A percentile compares a stretch with the other conserved stretches of the same genome.
phyloP scores from a whole-genome alignment of 345 rosid genomes.

The Orychophragmus violaceus region DNA sequence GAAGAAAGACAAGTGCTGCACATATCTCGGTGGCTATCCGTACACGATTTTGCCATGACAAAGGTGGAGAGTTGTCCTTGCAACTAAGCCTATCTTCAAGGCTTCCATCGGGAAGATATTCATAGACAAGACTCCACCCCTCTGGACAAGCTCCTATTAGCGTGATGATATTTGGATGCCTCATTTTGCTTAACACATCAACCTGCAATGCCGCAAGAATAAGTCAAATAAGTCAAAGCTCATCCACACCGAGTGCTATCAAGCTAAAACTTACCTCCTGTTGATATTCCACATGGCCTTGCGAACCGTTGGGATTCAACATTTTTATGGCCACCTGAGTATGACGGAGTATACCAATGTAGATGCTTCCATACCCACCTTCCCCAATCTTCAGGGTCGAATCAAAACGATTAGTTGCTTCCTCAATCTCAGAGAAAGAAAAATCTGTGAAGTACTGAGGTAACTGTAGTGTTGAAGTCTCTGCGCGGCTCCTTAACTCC shows the following conservation, averaged over 20 bases:
- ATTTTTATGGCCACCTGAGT: slow-evolving; percentile 72
- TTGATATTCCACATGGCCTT: slow-evolving; percentile 80
- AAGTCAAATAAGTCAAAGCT: slow-evolving; percentile 18
- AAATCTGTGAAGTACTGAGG: slow-evolving; percentile 62
- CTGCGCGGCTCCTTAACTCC: slow-evolving; percentile 57
- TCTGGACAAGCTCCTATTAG: slow-evolving; percentile 90
- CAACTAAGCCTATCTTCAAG: slow-evolving; percentile 90
- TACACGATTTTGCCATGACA: slow-evolving; percentile 85
- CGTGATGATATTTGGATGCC: slow-evolving; percentile 87
- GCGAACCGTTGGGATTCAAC: slow-evolving; percentile 58
- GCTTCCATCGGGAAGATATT: slow-evolving; percentile 83
- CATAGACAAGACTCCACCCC: slow-evolving; percentile 71
- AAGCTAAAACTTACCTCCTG: slow-evolving; percentile 81
- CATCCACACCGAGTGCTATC: not conserved
- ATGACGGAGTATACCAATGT: slow-evolving; percentile 56
- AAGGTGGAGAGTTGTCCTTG: slow-evolving; percentile 64
- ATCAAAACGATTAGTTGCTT: slow-evolving; percentile 65
- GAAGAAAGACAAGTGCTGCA: slow-evolving; percentile 80
- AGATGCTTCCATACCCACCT: slow-evolving; percentile 90
- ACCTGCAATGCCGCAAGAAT: slow-evolving; percentile 52
- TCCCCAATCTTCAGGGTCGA: slow-evolving; percentile 71
- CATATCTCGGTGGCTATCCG: slow-evolving; percentile 80
- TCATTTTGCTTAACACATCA: slow-evolving; percentile 68
- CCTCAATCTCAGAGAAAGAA: slow-evolving; percentile 60
- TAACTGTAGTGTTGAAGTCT: slow-evolving; percentile 41